Base-by-base conservation (phyloP, 2,329 filamentous ascomycete species). In the Colletotrichum limetticola region DNA sequence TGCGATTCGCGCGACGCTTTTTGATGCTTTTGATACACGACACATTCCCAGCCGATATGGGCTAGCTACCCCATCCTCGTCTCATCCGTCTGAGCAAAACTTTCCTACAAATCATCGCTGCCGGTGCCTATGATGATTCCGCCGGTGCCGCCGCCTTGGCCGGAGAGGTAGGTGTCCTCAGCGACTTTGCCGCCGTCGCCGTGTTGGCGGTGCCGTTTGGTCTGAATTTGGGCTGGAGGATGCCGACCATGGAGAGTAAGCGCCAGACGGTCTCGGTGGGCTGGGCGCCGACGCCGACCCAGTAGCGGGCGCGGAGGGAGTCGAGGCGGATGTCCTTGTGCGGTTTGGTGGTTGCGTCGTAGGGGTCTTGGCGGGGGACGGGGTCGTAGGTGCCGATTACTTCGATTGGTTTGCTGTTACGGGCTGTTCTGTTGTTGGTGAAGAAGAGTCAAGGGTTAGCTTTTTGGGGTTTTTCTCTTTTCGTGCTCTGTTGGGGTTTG, bases 281-380 rank as follows among this genome's bases (percentile, higher is more conserved):
- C 85, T 99, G 97, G 68, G 97, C 97, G 1, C 97, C 97, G 4
- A 98, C 96, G 81, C 97, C 97, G 46, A 99, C 88, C 97, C 97
- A 99, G 86, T 99, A 99, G 83, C 93, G 92, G 70, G 96, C 94
- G 73, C 97, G 88, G 76, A 90, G 86, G 8, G 90, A 86, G 83
- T 99, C 97, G 16, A 99, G 88, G 79, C 94, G 92, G 81, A 99
- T 94, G 77, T 98, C 95, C 84, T 99, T 99, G 86, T 93, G 94
- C 68, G 94, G 89, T 71, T 91, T 90, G 22, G 91, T 90, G n/a
- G 88, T 88, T 76, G 80, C 82, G 78, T 85, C 94, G 78, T 90
- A 89, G 1, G 89, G 87, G 76, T 91, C 88, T 30, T 85, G 82
- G 79, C 90, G 91, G 30, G 92, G 92, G 22, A 92, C 85, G 1